Conservation (phyloP, 805 yeast genomes). For the Ogataea polymorpha region DNA sequence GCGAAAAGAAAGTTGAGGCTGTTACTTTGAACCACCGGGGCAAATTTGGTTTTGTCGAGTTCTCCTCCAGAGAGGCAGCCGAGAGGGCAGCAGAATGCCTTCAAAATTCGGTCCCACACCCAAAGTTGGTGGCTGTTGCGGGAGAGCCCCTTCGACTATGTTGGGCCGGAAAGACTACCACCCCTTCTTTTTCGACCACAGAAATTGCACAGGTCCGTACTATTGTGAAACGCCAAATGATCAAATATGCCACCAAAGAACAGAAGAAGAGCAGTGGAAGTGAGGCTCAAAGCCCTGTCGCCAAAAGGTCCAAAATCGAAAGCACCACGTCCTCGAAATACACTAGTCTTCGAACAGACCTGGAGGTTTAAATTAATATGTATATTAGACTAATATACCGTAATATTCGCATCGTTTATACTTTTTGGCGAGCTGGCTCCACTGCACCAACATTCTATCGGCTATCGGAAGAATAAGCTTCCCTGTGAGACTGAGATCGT, state of each 20-base stretch:
- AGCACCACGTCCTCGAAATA: neutral
- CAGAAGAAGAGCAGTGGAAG: neutral
- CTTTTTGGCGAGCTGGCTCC: slow-evolving; percentile 58
- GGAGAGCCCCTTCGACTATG: slow-evolving; percentile 47
- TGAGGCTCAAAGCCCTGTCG: neutral
- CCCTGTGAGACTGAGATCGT: slow-evolving; percentile 74
- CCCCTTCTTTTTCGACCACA: slow-evolving; percentile 38
- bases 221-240: slow-evolving; percentile 52
- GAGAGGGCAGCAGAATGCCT: slow-evolving; percentile 38
- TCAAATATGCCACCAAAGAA: slow-evolving; percentile 47
- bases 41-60: slow-evolving; percentile 62
- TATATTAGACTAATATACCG: slow-evolving; percentile 64
- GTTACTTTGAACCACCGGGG: slow-evolving; percentile 55
- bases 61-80: slow-evolving; percentile 47
- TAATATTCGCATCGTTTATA: slow-evolving; percentile 66
- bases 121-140: slow-evolving; percentile 35
- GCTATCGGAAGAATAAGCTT: slow-evolving; percentile 62
- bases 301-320: neutral
- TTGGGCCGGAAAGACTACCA: slow-evolving; percentile 48
- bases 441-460: slow-evolving; percentile 84
- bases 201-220: slow-evolving; percentile 48
- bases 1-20: slow-evolving; percentile 36
- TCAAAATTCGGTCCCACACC: slow-evolving; percentile 14
- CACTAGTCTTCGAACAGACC: slow-evolving; percentile 1
- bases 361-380: slow-evolving; percentile 2